A percentile compares a stretch with the other conserved stretches of the same genome.
These are phyloP conservation scores for Acarospora socialis DNA, from an alignment of 2,329 filamentous ascomycete species.

Conservation along the genomic window DNA sequence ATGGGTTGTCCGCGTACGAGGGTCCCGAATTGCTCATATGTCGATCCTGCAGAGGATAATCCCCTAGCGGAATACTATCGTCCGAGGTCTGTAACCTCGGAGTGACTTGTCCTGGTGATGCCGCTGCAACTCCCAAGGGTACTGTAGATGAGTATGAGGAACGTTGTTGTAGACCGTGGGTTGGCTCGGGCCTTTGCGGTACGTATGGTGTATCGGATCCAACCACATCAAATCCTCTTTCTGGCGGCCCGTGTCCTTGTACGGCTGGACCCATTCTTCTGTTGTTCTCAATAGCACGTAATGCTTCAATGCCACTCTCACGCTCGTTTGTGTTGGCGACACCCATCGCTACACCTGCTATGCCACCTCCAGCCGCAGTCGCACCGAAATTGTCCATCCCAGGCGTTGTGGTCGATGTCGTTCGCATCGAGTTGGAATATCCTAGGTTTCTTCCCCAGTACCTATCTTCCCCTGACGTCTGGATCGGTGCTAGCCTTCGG, in stretches of 20 bases:
- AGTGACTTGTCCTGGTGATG: slow-evolving; percentile 21
- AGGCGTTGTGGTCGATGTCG: slow-evolving; percentile 36
- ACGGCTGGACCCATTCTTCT: slow-evolving; percentile 12
- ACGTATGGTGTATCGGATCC: slow-evolving; percentile 27
- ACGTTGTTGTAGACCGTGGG: slow-evolving; percentile 20
- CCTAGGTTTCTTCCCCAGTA: slow-evolving; percentile 12
- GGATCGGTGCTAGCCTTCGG: slow-evolving; percentile 10
- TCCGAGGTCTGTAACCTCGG: slow-evolving; percentile 28
- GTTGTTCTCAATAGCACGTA: slow-evolving; percentile 28
- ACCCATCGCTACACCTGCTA: slow-evolving; percentile 52
- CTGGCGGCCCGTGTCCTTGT: slow-evolving; percentile 21
- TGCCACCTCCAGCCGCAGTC: slow-evolving; percentile 45
- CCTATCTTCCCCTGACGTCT: slow-evolving; percentile 8
- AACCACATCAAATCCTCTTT: slow-evolving; percentile 21
- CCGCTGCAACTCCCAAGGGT: slow-evolving; percentile 21
- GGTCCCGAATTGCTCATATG: slow-evolving; percentile 23
- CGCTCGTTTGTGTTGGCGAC: slow-evolving; percentile 51
- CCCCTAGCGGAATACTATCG: slow-evolving; percentile 36
- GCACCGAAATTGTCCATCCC: slow-evolving; percentile 55
- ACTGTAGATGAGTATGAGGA: slow-evolving; percentile 26
- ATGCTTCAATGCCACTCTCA: slow-evolving; percentile 50
- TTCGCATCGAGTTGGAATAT: slow-evolving; percentile 21
- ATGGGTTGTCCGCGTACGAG: slow-evolving; percentile 50
- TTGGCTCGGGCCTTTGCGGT: slow-evolving; percentile 15
- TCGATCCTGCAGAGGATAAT: slow-evolving; percentile 22